These are phyloP conservation scores for Ascoidea asiatica DNA, from an alignment of 805 yeast genomes.

Conservation along the genomic window DNA sequence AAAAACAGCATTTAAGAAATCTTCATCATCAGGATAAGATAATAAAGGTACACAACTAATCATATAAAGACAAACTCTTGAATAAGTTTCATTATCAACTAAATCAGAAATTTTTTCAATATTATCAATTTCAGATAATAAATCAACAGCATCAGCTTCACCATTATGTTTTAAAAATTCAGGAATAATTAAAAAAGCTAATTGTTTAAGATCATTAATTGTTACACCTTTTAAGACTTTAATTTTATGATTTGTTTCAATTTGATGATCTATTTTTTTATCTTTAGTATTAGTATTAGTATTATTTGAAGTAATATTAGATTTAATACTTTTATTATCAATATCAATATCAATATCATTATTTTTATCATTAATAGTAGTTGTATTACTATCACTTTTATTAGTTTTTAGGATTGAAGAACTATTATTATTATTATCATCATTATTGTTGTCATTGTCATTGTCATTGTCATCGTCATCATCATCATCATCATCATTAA, in stretches of 20 bases:
- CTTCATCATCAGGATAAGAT: slow-evolving; percentile 87
- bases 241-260: slow-evolving; percentile 13
- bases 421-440: background rate
- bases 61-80: slow-evolving; percentile 87
- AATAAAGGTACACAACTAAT: slow-evolving; percentile 92
- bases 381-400: slow-evolving; percentile 6
- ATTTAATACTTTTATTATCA: slow-evolving; percentile 12
- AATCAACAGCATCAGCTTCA: slow-evolving; percentile 96
- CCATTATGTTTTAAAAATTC: slow-evolving; percentile 89
- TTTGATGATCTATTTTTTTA: slow-evolving; percentile 6
- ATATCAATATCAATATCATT: slow-evolving; percentile 13
- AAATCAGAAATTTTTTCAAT: slow-evolving; percentile 72
- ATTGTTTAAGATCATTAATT: slow-evolving; percentile 32
- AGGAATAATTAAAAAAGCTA: slow-evolving; percentile 73
- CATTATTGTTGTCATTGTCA: slow-evolving; percentile 6
- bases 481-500: slow-evolving; percentile 2
- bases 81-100: slow-evolving; percentile 74
- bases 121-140: slow-evolving; percentile 77
- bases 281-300: slow-evolving; percentile 13
- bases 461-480: slow-evolving; percentile 1
- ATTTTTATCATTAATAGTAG: slow-evolving; percentile 6
- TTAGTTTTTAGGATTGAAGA: slow-evolving; percentile 4
- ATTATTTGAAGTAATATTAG: slow-evolving; percentile 7
- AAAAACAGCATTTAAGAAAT: slow-evolving; percentile 80
- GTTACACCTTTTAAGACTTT: background rate